These are phyloP conservation scores for Trichophyton equinum DNA, from an alignment of 2,329 filamentous ascomycete genomes.

Conservation along the genomic window DNA sequence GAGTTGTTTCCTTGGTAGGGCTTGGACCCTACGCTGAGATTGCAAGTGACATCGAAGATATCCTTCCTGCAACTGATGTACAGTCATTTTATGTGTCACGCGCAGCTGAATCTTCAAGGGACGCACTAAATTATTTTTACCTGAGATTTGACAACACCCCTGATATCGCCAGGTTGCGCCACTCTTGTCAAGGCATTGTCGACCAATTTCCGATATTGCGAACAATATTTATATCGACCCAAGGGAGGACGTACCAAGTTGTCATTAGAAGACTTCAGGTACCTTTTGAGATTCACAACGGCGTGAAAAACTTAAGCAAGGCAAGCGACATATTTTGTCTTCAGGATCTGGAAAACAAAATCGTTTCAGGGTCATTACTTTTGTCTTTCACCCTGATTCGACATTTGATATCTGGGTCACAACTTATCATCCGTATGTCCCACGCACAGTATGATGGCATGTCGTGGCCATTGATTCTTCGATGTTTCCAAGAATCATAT, in stretches of 20 bases:
- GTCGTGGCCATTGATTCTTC: slow-evolving; percentile 43
- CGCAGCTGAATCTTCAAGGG: slow-evolving; percentile 3
- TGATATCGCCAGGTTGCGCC: background rate
- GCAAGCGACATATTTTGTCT: background rate
- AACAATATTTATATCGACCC: slow-evolving; percentile 1
- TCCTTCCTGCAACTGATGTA: slow-evolving; percentile 1
- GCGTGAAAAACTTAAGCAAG: slow-evolving; percentile 27
- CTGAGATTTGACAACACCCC: background rate
- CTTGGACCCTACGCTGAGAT: slow-evolving; percentile 3
- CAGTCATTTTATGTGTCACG: slow-evolving; percentile 1
- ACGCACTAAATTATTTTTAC: slow-evolving; percentile 7
- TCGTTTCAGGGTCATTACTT: background rate
- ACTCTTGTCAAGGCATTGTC: slow-evolving; percentile 1
- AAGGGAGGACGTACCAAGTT: background rate
- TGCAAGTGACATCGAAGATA: background rate
- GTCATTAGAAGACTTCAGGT: background rate
- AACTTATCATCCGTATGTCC: slow-evolving; percentile 43
- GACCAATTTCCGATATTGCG: slow-evolving; percentile 5
- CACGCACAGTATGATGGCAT: slow-evolving; percentile 54
- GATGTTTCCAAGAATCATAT: slow-evolving; percentile 43
- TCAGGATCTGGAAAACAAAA: background rate
- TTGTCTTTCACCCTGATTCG: background rate
- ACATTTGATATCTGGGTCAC: background rate
- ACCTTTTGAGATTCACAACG: background rate
- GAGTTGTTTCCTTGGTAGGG: background rate